Percentiles rank a stretch among this genome's conserved stretches.
phyloP scores from a whole-genome alignment of 768 basidiomycete species.

The Lentinula guzmanii region DNA sequence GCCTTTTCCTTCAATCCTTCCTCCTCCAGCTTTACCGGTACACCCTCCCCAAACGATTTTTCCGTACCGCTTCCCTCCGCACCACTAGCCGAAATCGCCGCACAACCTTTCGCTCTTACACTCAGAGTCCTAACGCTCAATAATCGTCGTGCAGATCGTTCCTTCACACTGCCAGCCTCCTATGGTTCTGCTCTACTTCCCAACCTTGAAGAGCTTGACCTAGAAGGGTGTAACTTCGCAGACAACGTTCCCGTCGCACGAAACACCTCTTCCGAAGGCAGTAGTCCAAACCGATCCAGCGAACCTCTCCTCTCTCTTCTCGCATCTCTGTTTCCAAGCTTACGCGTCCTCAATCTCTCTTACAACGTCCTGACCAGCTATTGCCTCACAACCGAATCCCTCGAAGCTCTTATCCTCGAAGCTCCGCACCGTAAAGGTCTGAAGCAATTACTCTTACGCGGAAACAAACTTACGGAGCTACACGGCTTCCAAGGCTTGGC shows the following conservation, averaged over 20 bases:
- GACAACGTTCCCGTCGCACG: constrained; percentile 28
- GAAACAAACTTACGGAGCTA: constrained; percentile 59
- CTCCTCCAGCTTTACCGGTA: not conserved
- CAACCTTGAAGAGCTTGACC: constrained; percentile 61
- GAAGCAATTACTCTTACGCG: constrained; percentile 58
- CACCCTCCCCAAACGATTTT: constrained; percentile 27
- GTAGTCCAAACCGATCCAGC: constrained; percentile 30
- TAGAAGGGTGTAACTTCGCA: constrained; percentile 68
- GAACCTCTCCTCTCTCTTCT: constrained; percentile 52
- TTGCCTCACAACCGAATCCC: constrained; percentile 37
- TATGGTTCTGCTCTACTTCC: constrained; percentile 46
- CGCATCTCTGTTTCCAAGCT: constrained; percentile 60
- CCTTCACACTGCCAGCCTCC: constrained; percentile 46
- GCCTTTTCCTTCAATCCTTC: constrained; percentile 49
- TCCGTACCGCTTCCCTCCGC: constrained; percentile 61
- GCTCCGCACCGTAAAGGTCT: constrained; percentile 46
- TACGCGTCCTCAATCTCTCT: constrained; percentile 68
- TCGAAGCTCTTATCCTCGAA: constrained; percentile 48
- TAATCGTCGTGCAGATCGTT: constrained; percentile 62
- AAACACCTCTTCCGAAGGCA: not conserved
- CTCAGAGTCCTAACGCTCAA: constrained; percentile 54
- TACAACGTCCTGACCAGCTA: constrained; percentile 61
- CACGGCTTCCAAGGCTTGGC: constrained; percentile 59
- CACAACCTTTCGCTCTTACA: constrained; percentile 54
- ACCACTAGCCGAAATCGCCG: constrained; percentile 55